Percentiles rank a stretch among this genome's conserved stretches.
Evolutionary conservation across 108 stramenopile species (phyloP).

Genomic region (Mediolabrus comicus): DNA sequence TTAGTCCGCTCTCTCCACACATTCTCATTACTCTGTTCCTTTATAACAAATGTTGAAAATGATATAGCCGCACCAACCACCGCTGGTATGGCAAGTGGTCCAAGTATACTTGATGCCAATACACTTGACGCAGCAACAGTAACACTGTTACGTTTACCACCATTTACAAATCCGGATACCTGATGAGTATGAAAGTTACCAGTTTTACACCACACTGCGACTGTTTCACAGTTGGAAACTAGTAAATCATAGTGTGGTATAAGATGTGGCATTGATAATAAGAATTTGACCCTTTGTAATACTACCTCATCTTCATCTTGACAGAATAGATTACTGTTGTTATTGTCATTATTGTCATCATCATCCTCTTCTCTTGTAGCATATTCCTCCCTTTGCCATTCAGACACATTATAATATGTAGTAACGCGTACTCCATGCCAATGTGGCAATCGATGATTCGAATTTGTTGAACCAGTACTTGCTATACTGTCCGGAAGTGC

Average conservation of each 20-base stretch:
- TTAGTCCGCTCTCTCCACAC: conserved; percentile 15
- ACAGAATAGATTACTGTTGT: no score
- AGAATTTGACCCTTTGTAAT: conserved; percentile 10
- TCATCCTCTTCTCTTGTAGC: background rate
- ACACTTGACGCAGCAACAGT: conserved; percentile 5
- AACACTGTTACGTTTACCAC: conserved; percentile 22
- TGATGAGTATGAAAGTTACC: conserved; percentile 18
- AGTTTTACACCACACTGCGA: conserved; percentile 51
- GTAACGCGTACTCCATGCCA: conserved; percentile 10
- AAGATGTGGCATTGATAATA: conserved; percentile 18
- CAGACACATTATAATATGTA: conserved; percentile 7
- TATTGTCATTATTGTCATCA: no score
- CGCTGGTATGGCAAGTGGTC: conserved; percentile 6
- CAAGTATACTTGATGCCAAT: conserved; percentile 1
- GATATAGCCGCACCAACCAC: conserved; percentile 4
- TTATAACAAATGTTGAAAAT: background rate
- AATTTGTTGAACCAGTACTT: conserved; percentile 8
- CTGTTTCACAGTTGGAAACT: conserved; percentile 49
- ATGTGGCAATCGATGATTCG: conserved; percentile 7
- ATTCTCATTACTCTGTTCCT: conserved; percentile 10
- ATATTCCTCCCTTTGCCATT: conserved; percentile 53
- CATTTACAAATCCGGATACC: conserved; percentile 12
- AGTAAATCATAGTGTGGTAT: conserved; percentile 42
- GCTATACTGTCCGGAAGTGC: conserved; percentile 21
- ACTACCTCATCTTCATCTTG: background rate